phyloP scores from a whole-genome alignment of 2,329 filamentous ascomycete genomes.

The Aaosphaeria arxii region DNA sequence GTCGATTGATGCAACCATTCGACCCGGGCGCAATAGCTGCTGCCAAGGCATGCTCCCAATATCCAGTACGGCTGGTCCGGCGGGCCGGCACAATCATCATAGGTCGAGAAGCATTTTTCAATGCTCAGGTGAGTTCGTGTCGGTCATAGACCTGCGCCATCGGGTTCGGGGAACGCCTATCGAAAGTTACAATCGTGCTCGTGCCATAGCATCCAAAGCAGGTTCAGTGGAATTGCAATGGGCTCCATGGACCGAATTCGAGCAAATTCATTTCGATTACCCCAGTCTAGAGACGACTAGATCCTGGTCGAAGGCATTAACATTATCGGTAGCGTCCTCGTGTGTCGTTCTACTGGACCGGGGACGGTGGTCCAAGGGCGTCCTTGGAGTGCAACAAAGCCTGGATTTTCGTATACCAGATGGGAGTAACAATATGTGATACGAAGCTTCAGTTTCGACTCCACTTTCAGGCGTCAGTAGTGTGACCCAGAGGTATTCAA shows the following conservation, averaged over 20 bases:
- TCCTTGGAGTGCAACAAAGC: neutral
- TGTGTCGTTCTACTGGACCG: slow-evolving; percentile 8
- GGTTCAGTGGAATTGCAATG: slow-evolving; percentile 3
- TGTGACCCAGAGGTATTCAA: slow-evolving; percentile 9
- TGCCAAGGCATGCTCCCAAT: slow-evolving; percentile 30
- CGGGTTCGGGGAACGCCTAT: too few relatives aligned
- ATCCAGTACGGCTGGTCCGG: slow-evolving; percentile 33
- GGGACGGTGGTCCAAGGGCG: slow-evolving; percentile 1
- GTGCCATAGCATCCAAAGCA: too few relatives aligned
- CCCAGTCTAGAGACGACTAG: slow-evolving; percentile 8
- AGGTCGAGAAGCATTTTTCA: slow-evolving; percentile 16
- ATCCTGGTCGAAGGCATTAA: slow-evolving; percentile 10
- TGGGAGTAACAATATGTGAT: slow-evolving; percentile 8
- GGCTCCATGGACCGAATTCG: slow-evolving; percentile 6
- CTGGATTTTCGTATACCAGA: neutral
- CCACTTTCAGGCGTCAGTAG: slow-evolving; percentile 1
- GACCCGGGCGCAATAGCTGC: slow-evolving; percentile 16
- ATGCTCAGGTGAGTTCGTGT: slow-evolving; percentile 33
- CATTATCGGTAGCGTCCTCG: slow-evolving; percentile 7
- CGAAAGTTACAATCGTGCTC: too few relatives aligned
- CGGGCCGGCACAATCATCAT: slow-evolving; percentile 22
- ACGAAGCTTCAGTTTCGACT: slow-evolving; percentile 5
- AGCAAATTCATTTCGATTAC: slow-evolving; percentile 13
- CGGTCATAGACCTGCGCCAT: slow-evolving; percentile 2
- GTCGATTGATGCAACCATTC: slow-evolving; percentile 12